Evolutionary conservation across 192 early-diverging fungal species (phyloP).

Genomic region (Allomyces javanicus): DNA sequence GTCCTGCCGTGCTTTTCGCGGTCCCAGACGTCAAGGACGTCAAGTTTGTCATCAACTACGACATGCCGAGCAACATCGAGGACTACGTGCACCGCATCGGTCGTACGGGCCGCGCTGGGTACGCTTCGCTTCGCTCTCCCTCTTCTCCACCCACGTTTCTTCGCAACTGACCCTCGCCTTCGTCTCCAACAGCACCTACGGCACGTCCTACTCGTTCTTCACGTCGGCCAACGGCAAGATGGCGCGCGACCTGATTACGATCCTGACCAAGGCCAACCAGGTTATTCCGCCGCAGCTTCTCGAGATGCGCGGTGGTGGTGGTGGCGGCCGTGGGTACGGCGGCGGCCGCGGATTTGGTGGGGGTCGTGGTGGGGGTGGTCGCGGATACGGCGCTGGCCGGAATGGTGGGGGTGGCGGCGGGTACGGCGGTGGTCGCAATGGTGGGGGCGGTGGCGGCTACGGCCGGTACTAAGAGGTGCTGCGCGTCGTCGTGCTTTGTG

Average conservation of each 20-base stretch:
- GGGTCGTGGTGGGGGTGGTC: too few species aligned
- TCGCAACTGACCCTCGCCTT: too few species aligned
- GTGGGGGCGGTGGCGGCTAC: neutral
- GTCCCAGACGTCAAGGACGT: constrained; percentile 58
- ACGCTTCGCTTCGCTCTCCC: too few species aligned
- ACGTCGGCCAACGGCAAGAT: neutral
- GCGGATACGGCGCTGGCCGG: too few species aligned
- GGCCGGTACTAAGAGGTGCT: neutral
- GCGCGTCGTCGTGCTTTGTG: too few species aligned
- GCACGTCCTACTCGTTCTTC: neutral
- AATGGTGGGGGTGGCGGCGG: too few species aligned
- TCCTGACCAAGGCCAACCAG: neutral
- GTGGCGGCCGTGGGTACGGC: neutral
- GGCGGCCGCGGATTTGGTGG: too few species aligned
- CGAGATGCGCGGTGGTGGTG: neutral
- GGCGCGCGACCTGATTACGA: neutral
- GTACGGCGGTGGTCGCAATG: neutral
- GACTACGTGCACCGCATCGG: constrained; percentile 78
- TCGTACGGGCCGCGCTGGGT: constrained; percentile 30
- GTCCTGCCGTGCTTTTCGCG: too few species aligned
- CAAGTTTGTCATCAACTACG: constrained; percentile 71
- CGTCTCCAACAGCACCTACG: constrained; percentile 3
- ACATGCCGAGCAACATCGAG: constrained; percentile 59
- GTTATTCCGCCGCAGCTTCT: neutral
- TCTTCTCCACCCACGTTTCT: too few species aligned